Evolutionary conservation across 306 rosid species (phyloP).

Genomic region (Carpinus fangiana): DNA sequence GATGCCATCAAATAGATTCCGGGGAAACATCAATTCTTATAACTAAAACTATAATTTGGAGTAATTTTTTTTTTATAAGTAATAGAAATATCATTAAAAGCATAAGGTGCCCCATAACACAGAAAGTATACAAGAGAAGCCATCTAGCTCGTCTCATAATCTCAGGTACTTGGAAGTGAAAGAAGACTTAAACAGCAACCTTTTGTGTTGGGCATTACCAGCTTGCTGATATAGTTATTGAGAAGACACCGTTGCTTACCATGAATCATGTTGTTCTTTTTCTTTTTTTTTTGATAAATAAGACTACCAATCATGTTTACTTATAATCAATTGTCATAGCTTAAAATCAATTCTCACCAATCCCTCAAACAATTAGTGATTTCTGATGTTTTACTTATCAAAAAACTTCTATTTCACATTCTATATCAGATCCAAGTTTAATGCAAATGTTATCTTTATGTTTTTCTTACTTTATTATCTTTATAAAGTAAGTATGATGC

Average conservation of each 20-base stretch:
- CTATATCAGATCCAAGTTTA: not conserved
- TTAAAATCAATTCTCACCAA: not conserved
- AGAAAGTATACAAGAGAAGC: no score
- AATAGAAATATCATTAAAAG: no score
- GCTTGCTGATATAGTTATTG: not conserved
- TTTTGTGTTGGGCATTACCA: not conserved
- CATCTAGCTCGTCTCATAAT: not conserved
- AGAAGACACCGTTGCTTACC: not conserved
- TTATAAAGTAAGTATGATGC: not conserved
- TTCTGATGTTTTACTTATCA: not conserved
- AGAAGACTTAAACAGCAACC: not conserved
- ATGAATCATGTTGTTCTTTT: not conserved
- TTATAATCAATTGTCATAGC: not conserved
- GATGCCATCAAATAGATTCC: constrained; percentile 22
- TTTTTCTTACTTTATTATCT: not conserved
- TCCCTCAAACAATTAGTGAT: not conserved
- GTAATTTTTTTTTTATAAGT: no score
- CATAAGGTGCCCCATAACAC: no score
- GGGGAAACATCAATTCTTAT: not conserved
- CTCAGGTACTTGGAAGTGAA: not conserved
- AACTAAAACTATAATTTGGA: not conserved
- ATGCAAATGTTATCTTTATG: not conserved
- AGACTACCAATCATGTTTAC: not conserved
- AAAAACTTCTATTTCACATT: not conserved
- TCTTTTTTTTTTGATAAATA: not conserved